A percentile compares a stretch with the other conserved stretches of the same genome.
phyloP scores from a whole-genome alignment of 2,329 filamentous ascomycete genomes.

The Exophiala viscosa region DNA sequence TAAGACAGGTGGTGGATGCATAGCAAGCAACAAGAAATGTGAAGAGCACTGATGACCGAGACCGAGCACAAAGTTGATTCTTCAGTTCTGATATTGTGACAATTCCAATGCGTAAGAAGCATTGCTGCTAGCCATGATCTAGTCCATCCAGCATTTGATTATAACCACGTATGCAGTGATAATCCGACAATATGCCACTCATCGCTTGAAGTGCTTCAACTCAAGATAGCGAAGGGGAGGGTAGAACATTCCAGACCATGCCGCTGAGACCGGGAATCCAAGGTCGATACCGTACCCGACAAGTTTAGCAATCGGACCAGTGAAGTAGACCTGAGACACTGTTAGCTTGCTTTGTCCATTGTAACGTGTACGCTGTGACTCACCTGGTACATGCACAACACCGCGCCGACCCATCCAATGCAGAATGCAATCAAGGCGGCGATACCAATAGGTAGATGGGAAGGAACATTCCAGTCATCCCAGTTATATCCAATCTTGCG shows the following conservation, averaged over 20 bases:
- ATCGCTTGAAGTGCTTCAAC: not conserved
- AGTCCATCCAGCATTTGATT: too few relatives aligned
- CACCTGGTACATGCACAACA: not conserved
- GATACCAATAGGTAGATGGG: not conserved
- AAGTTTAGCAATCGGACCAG: not conserved
- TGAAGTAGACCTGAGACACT: not conserved
- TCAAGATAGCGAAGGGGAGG: not conserved
- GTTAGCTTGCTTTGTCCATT: not conserved
- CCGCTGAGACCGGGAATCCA: not conserved
- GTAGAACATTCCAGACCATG: not conserved
- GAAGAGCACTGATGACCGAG: too few relatives aligned
- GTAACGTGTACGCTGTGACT: not conserved
- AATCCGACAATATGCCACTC: not conserved
- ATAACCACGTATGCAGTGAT: too few relatives aligned
- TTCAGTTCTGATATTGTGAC: too few relatives aligned
- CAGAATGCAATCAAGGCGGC: not conserved
- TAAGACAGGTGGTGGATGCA: too few relatives aligned
- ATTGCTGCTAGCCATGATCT: too few relatives aligned
- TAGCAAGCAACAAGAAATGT: too few relatives aligned
- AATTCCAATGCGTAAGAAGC: too few relatives aligned
- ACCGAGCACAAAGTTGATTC: too few relatives aligned
- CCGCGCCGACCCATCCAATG: not conserved
- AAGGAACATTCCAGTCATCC: not conserved
- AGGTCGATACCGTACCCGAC: not conserved
- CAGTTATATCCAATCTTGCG: not conserved